These are phyloP conservation scores for Raphanus raphanistrum DNA, from an alignment of 345 rosid genomes.

Conservation along the genomic window DNA sequence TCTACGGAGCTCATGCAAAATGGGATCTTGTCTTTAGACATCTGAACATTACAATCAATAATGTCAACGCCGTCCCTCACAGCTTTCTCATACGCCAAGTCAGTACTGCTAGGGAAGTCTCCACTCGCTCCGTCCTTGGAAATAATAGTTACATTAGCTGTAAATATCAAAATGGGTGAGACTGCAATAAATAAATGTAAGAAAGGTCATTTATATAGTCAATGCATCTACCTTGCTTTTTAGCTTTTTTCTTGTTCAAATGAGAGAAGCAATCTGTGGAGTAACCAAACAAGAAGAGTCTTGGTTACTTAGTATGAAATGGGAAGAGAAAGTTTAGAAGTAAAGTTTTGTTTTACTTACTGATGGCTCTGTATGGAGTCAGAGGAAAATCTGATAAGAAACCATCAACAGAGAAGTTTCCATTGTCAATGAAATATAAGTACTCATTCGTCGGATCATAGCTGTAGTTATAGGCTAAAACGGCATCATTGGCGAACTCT, in stretches of 20 bases:
- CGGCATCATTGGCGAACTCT: slow-evolving; percentile 62
- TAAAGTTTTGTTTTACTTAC: slow-evolving; percentile 36
- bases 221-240: slow-evolving; percentile 26
- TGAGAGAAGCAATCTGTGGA: slow-evolving; percentile 40
- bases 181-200: neutral
- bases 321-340: neutral
- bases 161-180: slow-evolving; percentile 13
- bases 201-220: neutral
- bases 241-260: slow-evolving; percentile 1
- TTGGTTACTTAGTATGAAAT: slow-evolving; percentile 1
- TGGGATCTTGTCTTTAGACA: slow-evolving; percentile 43
- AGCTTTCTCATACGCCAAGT: slow-evolving; percentile 45
- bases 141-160: slow-evolving; percentile 38
- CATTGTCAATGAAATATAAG: slow-evolving; percentile 59
- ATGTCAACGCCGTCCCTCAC: slow-evolving; percentile 38
- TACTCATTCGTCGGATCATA: slow-evolving; percentile 63
- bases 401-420: slow-evolving; percentile 79
- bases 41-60: slow-evolving; percentile 46
- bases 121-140: slow-evolving; percentile 47
- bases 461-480: slow-evolving; percentile 64
- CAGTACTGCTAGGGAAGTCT: slow-evolving; percentile 41
- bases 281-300: slow-evolving; percentile 27
- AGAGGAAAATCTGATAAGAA: slow-evolving; percentile 74
- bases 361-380: slow-evolving; percentile 61
- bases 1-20: slow-evolving; percentile 50